phyloP scores from a whole-genome alignment of 805 yeast genomes.

The Naumovozyma castellii region DNA sequence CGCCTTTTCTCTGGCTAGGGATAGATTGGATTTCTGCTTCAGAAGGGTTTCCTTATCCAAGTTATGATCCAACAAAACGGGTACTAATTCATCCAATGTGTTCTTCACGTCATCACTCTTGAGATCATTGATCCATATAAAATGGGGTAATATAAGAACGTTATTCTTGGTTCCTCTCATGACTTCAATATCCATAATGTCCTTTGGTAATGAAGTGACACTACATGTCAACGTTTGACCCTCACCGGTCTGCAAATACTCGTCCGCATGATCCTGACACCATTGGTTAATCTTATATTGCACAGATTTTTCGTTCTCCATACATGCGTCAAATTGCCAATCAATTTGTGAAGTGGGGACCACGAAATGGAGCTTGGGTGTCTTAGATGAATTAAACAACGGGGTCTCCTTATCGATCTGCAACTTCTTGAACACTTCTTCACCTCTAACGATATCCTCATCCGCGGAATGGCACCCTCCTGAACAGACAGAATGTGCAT shows the following conservation, averaged over 20 bases:
- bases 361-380: slow-evolving; percentile 61
- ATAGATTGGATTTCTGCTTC: slow-evolving; percentile 24
- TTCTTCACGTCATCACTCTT: slow-evolving; percentile 34
- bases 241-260: slow-evolving; percentile 24
- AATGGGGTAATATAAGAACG: slow-evolving; percentile 61
- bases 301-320: slow-evolving; percentile 35
- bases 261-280: slow-evolving; percentile 24
- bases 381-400: slow-evolving; percentile 64
- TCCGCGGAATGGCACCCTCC: slow-evolving; percentile 17
- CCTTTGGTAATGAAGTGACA: slow-evolving; percentile 46
- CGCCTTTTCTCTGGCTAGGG: slow-evolving; percentile 34
- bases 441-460: slow-evolving; percentile 24
- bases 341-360: slow-evolving; percentile 78
- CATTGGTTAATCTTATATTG: slow-evolving; percentile 37
- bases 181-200: slow-evolving; percentile 37
- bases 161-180: slow-evolving; percentile 42
- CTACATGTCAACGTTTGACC: slow-evolving; percentile 21
- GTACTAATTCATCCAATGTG: slow-evolving; percentile 39
- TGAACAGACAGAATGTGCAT: slow-evolving; percentile 8
- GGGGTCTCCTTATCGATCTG: slow-evolving; percentile 30
- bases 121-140: slow-evolving; percentile 55
- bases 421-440: slow-evolving; percentile 16
- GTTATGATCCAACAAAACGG: slow-evolving; percentile 29
- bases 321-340: slow-evolving; percentile 71
- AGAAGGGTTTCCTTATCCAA: slow-evolving; percentile 24